phyloP scores from a whole-genome alignment of 208 protist species.

The Leptomonas pyrrhocoris region DNA sequence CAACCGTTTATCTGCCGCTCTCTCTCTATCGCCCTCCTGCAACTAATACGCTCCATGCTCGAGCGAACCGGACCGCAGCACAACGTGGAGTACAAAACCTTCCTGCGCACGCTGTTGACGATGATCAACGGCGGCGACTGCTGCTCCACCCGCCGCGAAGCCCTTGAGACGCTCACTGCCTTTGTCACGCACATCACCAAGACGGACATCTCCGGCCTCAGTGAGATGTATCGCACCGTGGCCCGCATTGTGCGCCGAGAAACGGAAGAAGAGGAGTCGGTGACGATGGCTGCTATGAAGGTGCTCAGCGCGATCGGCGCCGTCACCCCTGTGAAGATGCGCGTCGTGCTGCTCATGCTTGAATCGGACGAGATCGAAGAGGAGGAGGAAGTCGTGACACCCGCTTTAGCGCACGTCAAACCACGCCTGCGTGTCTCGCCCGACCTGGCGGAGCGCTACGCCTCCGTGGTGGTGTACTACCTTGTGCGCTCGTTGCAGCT shows the following conservation, averaged over 20 bases:
- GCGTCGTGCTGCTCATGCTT: conserved; percentile 62
- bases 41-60: conserved; percentile 71
- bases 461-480: conserved; percentile 84
- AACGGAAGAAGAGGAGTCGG: conserved; percentile 70
- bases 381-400: conserved; percentile 81
- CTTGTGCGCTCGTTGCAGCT: conserved; percentile 83
- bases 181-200: conserved; percentile 77
- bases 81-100: conserved; percentile 56
- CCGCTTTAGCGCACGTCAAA: conserved; percentile 75
- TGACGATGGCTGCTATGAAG: conserved; percentile 73
- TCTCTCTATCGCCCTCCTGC: conserved; percentile 73
- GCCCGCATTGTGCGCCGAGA: conserved; percentile 82
- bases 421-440: conserved; percentile 74
- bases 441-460: conserved; percentile 77
- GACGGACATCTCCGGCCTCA: conserved; percentile 44
- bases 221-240: conserved; percentile 74
- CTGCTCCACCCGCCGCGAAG: conserved; percentile 61
- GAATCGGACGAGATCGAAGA: conserved; percentile 82
- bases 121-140: conserved; percentile 81
- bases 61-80: conserved; percentile 64
- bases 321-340: conserved; percentile 78
- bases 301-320: conserved; percentile 85
- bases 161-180: conserved; percentile 76
- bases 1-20: conserved; percentile 78
- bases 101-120: conserved; percentile 61